Percentiles rank a stretch among this genome's conserved stretches.
Conservation (phyloP, 2,329 filamentous ascomycete genomes). For the Cordyceps farinosa region DNA sequence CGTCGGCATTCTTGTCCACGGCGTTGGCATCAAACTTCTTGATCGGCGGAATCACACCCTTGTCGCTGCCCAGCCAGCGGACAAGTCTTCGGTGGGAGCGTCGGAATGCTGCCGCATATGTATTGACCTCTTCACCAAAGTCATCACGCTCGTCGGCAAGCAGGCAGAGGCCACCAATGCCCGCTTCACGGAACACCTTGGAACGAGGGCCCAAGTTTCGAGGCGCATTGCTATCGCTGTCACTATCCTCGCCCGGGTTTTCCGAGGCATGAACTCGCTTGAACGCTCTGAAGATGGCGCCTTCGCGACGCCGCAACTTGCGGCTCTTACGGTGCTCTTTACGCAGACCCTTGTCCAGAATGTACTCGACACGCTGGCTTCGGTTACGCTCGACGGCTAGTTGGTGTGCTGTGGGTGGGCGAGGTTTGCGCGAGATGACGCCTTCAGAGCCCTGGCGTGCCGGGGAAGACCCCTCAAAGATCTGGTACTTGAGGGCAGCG, state of each 20-base stretch:
- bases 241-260: slow-evolving; percentile 60
- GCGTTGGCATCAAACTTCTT: slow-evolving; percentile 37
- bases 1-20: slow-evolving; percentile 19
- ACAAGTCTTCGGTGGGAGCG: slow-evolving; percentile 62
- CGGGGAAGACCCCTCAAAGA: slow-evolving; percentile 59
- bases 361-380: slow-evolving; percentile 75
- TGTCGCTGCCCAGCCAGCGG: slow-evolving; percentile 58
- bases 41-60: slow-evolving; percentile 45
- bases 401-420: slow-evolving; percentile 78
- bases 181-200: slow-evolving; percentile 50
- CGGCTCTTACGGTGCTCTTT: slow-evolving; percentile 61
- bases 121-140: slow-evolving; percentile 69
- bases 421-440: slow-evolving; percentile 59
- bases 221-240: slow-evolving; percentile 49
- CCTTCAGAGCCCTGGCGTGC: slow-evolving; percentile 52
- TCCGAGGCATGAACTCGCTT: slow-evolving; percentile 56
- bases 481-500: slow-evolving; percentile 54
- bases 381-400: slow-evolving; percentile 76
- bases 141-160: slow-evolving; percentile 63
- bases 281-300: slow-evolving; percentile 63
- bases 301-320: slow-evolving; percentile 59
- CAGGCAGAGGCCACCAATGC: slow-evolving; percentile 62
- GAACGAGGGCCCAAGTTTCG: slow-evolving; percentile 32
- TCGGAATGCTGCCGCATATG: slow-evolving; percentile 63
- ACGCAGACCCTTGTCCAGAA: slow-evolving; percentile 70